These are phyloP conservation scores for Lactuca sativa DNA, from an alignment of 129 eudicot genomes.

Conservation along the genomic window DNA sequence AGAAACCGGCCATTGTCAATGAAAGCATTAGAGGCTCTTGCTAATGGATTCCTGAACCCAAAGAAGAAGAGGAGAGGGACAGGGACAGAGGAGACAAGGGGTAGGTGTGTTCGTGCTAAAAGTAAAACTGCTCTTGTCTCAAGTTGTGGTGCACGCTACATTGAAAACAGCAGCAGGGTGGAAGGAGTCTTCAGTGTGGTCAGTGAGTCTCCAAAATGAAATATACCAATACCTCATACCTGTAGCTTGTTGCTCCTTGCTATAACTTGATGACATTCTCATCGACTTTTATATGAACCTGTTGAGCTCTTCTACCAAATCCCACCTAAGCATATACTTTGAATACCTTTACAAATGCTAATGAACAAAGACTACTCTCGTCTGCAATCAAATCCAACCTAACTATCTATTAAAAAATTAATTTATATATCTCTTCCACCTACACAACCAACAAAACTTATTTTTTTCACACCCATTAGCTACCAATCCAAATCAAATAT, in stretches of 20 bases:
- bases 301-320: background rate
- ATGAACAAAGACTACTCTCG: too few relatives aligned
- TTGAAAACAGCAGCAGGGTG: constrained; percentile 6
- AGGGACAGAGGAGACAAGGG: constrained; percentile 24
- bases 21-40: constrained; percentile 59
- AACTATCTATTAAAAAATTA: too few relatives aligned
- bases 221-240: too few relatives aligned
- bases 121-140: constrained; percentile 29
- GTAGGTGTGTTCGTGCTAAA: constrained; percentile 36
- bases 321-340: too few relatives aligned
- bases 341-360: too few relatives aligned
- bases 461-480: too few relatives aligned
- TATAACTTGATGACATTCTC: background rate
- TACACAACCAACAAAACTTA: too few relatives aligned
- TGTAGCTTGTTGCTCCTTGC: background rate
- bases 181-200: constrained; percentile 32
- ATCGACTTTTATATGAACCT: background rate
- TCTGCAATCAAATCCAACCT: too few relatives aligned
- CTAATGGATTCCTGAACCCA: constrained; percentile 32
- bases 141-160: constrained; percentile 24
- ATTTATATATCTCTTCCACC: too few relatives aligned
- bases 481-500: too few relatives aligned
- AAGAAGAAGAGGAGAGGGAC: constrained; percentile 35
- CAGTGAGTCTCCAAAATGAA: background rate
- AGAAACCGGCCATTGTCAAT: constrained; percentile 56